Conservation (phyloP, 495 filamentous ascomycete genomes). For the Cercophora scortea region DNA sequence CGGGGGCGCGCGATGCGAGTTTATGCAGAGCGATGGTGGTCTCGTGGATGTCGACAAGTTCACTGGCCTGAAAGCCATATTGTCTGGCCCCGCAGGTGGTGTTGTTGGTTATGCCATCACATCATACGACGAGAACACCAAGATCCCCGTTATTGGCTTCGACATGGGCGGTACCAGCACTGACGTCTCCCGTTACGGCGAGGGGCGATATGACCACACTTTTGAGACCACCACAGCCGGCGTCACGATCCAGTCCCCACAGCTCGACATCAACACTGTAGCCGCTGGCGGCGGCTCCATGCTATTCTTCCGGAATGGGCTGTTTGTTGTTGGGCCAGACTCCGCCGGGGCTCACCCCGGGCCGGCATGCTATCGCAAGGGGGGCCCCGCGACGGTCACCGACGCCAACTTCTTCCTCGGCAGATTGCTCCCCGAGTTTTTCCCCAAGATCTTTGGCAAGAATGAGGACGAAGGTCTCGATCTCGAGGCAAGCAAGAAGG, state of each 20-base stretch:
- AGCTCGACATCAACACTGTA: conserved; percentile 97
- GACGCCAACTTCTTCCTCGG: conserved; percentile 91
- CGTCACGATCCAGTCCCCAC: conserved; percentile 89
- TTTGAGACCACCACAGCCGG: conserved; percentile 97
- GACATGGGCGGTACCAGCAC: conserved; percentile 95
- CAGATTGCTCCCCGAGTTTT: conserved; percentile 84
- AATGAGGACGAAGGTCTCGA: conserved; percentile 86
- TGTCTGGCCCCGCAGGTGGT: conserved; percentile 74
- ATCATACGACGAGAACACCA: conserved; percentile 78
- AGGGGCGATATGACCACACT: conserved; percentile 87
- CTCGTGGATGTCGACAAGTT: conserved; percentile 70
- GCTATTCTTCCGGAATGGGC: conserved; percentile 81
- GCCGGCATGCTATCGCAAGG: conserved; percentile 91
- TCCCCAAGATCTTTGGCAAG: conserved; percentile 93
- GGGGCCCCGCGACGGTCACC: conserved; percentile 84
- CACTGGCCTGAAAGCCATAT: conserved; percentile 66
- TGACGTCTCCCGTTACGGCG: conserved; percentile 86
- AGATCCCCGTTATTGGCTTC: conserved; percentile 89
- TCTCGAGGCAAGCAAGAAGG: conserved; percentile 61
- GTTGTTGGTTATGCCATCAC: conserved; percentile 94
- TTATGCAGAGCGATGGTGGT: conserved; percentile 82
- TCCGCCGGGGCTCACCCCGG: conserved; percentile 90
- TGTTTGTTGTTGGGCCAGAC: conserved; percentile 95
- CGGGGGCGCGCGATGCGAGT: conserved; percentile 63
- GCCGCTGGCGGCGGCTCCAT: conserved; percentile 89